phyloP scores from a whole-genome alignment of 192 early-diverging fungal species.

The Powellomyces hirtus region DNA sequence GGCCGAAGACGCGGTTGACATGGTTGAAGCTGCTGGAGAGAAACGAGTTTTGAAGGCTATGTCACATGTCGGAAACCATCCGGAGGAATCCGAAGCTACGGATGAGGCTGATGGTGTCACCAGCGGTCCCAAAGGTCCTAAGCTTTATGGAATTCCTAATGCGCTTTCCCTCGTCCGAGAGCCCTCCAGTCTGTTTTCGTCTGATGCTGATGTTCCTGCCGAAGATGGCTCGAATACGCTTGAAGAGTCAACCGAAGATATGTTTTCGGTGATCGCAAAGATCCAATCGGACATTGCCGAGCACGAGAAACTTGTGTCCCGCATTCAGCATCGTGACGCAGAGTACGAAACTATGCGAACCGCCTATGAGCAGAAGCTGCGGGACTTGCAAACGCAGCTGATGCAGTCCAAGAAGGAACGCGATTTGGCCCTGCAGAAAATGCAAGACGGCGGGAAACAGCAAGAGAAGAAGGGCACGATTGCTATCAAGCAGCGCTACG shows the following conservation, averaged over 20 bases:
- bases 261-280: conserved; percentile 43
- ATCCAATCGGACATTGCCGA: conserved; percentile 51
- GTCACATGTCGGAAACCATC: not conserved
- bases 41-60: conserved; percentile 32
- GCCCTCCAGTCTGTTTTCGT: not conserved
- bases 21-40: conserved; percentile 30
- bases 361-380: conserved; percentile 71
- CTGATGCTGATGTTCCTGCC: not conserved
- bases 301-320: conserved; percentile 43
- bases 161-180: not conserved
- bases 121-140: conserved; percentile 21
- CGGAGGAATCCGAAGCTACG: not conserved
- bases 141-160: conserved; percentile 19
- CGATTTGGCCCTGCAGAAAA: conserved; percentile 61
- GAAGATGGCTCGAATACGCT: not conserved
- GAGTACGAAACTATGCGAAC: conserved; percentile 46
- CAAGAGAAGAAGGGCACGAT: conserved; percentile 41
- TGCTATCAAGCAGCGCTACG: conserved; percentile 37
- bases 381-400: conserved; percentile 59
- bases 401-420: conserved; percentile 53
- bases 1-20: not conserved
- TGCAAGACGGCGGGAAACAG: conserved; percentile 27
- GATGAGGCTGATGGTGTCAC: conserved; percentile 28
- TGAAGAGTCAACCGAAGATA: conserved; percentile 21
- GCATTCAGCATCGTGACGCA: conserved; percentile 36